Evolutionary conservation across 345 rosid genomes (phyloP).

Genomic region (Litchi chinensis): DNA sequence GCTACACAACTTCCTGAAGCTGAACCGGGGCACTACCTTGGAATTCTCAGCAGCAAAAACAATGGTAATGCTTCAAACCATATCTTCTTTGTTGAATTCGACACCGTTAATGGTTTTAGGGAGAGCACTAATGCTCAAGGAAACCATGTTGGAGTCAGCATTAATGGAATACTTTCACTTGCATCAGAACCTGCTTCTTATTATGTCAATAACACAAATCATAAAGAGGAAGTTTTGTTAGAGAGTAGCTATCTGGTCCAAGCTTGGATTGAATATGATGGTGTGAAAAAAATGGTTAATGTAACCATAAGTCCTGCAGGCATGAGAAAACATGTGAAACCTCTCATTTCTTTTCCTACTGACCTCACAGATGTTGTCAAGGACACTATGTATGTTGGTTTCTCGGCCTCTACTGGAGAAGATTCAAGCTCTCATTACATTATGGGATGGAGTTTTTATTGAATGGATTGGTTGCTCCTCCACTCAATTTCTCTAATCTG

Average conservation of each 20-base stretch:
- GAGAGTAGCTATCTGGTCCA: constrained; percentile 52
- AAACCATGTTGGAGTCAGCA: constrained; percentile 54
- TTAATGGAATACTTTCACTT: constrained; percentile 47
- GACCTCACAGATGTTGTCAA: constrained; percentile 25
- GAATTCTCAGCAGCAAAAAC: constrained; percentile 40
- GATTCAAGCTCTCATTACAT: constrained; percentile 65
- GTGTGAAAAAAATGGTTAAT: constrained; percentile 23
- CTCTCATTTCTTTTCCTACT: constrained; percentile 32
- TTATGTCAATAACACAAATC: background rate
- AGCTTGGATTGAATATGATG: constrained; percentile 72
- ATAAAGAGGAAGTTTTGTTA: constrained; percentile 29
- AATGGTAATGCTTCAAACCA: constrained; percentile 28
- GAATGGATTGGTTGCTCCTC: constrained; percentile 35
- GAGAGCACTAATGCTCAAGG: constrained; percentile 28
- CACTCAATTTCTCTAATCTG: constrained; percentile 43
- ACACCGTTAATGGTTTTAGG: constrained; percentile 51
- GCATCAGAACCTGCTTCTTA: constrained; percentile 30
- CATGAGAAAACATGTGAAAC: constrained; percentile 32
- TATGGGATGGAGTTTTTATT: constrained; percentile 76
- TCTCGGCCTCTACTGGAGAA: constrained; percentile 72
- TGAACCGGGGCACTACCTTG: constrained; percentile 42
- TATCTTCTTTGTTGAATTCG: constrained; percentile 60
- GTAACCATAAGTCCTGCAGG: constrained; percentile 50
- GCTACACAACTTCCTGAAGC: constrained; percentile 36
- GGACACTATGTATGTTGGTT: constrained; percentile 61